phyloP scores from a whole-genome alignment of 192 early-diverging fungal species.

The Mortierella antarctica region DNA sequence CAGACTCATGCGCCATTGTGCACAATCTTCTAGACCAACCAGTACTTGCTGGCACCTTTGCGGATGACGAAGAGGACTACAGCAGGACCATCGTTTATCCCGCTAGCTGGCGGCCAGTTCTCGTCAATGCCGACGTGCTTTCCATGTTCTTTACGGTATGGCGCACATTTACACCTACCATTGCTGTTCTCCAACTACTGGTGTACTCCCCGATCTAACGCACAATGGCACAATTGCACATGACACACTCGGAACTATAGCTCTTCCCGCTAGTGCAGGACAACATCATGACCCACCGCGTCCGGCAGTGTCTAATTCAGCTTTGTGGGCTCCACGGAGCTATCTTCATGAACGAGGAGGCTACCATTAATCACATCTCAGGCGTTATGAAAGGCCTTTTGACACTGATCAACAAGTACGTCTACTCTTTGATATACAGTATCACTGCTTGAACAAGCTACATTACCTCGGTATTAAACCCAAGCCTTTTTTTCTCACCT shows the following conservation, averaged over 20 bases:
- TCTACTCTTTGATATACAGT: background rate
- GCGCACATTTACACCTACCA: background rate
- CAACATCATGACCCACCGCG: conserved; percentile 59
- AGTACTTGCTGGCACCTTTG: conserved; percentile 53
- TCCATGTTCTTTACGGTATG: conserved; percentile 74
- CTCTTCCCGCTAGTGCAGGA: conserved; percentile 58
- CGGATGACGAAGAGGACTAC: conserved; percentile 43
- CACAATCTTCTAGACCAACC: conserved; percentile 33
- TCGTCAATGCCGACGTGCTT: conserved; percentile 69
- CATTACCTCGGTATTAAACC: background rate
- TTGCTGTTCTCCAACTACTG: conserved; percentile 1
- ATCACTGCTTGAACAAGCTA: background rate
- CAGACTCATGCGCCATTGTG: background rate
- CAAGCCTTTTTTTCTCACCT: background rate
- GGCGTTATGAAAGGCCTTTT: conserved; percentile 65
- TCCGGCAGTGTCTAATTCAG: conserved; percentile 70
- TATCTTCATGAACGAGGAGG: conserved; percentile 61
- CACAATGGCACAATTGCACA: background rate
- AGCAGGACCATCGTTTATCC: conserved; percentile 54
- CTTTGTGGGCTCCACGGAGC: conserved; percentile 69
- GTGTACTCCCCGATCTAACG: background rate
- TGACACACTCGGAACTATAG: conserved; percentile 17
- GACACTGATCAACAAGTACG: conserved; percentile 66
- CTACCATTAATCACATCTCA: conserved; percentile 61
- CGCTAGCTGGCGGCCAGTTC: conserved; percentile 60